Base-by-base conservation (phyloP, 2,329 filamentous ascomycete species). In the Stagonosporopsis vannaccii region DNA sequence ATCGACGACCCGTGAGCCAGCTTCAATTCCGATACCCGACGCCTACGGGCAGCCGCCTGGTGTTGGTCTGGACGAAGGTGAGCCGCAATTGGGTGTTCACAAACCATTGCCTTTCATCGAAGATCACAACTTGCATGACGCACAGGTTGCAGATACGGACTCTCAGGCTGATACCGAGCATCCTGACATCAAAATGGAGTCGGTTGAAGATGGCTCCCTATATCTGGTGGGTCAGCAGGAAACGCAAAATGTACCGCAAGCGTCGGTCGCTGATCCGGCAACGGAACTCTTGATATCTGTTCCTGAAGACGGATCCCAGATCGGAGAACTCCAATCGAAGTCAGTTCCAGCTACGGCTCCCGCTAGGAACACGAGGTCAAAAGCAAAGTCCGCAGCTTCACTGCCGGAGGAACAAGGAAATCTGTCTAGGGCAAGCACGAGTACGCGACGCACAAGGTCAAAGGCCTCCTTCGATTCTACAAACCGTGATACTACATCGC, bases 311-410 rank as follows among this genome's bases (percentile, higher is more conserved):
- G 66, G 62, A 6, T 47, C 67, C 20, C 63, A 64, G 30, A n/a
- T 67, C 12, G 66, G 61, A n/a, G 57, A 66, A 46, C n/a, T 59
- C n/a, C 56, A 66, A 15, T 43, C 42, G 1, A 59, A 62, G 26
- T 51, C 66, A 15, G 68, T 70, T 4, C 56, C 68, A 13, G 62
- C 61, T 6, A 67, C 69, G 17, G 63, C 51, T 11, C 70, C 72
- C 23, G 69, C 68, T 12, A 67, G 63, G 17, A 75, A 70, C 49
- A 74, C 72, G 4, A 61, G 72, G 28, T 74, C 72, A 2, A 74
- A 71, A 30, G 64, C 67, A 0, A 74, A 71, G 45, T 36, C 56
- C 1, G 68, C 68, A 22, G 51, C 50, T 11, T 69, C 70, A 13
- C 65, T 67, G 6, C 43, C 35, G 13, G 65, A 62, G 15, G 62